phyloP scores from a whole-genome alignment of 768 basidiomycete species.

The Termitomyces heimii region DNA sequence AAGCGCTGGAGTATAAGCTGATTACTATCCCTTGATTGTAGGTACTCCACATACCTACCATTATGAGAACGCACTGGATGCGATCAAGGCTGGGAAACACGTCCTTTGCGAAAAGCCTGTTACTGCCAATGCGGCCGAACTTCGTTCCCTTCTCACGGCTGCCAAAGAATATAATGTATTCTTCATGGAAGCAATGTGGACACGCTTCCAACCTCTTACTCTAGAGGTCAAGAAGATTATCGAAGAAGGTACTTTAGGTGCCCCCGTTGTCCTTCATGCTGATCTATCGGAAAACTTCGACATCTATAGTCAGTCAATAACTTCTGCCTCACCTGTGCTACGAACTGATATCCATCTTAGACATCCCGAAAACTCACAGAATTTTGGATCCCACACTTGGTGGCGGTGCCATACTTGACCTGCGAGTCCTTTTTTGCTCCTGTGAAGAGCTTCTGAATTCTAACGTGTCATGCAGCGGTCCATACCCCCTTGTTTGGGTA shows the following conservation, averaged over 20 bases:
- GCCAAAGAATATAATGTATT: constrained; percentile 79
- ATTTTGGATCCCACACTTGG: constrained; percentile 77
- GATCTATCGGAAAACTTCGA: constrained; percentile 72
- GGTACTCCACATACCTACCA: constrained; percentile 86
- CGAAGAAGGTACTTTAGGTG: constrained; percentile 59
- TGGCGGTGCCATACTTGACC: constrained; percentile 79
- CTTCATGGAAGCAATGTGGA: constrained; percentile 93
- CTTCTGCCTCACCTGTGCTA: neutral
- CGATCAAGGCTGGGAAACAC: constrained; percentile 76
- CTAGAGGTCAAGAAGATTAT: constrained; percentile 59
- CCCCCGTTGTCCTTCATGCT: constrained; percentile 62
- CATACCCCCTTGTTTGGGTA: constrained; percentile 81
- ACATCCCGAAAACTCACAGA: constrained; percentile 62
- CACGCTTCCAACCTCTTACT: constrained; percentile 70
- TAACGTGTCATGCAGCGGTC: constrained; percentile 44
- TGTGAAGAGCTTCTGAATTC: neutral
- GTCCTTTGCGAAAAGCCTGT: constrained; percentile 89
- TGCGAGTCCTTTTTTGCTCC: constrained; percentile 40
- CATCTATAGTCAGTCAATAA: constrained; percentile 48
- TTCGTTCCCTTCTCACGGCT: constrained; percentile 63
- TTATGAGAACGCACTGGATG: constrained; percentile 69
- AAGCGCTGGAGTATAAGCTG: neutral
- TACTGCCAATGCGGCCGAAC: constrained; percentile 70
- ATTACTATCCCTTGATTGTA: constrained; percentile 15
- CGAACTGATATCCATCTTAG: constrained; percentile 24